These are phyloP conservation scores for Lizanozyma gosingica DNA, from an alignment of 1,139 yeast genomes.

Conservation along the genomic window DNA sequence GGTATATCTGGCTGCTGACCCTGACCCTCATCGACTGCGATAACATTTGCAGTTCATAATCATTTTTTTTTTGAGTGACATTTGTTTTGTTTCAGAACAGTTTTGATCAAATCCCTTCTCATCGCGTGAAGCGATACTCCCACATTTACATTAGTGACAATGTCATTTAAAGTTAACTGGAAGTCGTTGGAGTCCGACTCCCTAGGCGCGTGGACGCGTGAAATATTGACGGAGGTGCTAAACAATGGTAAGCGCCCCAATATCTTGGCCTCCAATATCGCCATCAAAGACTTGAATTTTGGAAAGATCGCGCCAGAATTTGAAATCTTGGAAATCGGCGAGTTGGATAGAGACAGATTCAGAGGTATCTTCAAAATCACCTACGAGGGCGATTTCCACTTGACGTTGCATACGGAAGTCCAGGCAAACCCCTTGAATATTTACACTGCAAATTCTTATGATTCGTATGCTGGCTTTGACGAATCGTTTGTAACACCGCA, in stretches of 20 bases:
- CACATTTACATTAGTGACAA: too few relatives aligned
- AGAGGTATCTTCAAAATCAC: constrained; percentile 79
- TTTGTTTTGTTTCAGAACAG: too few relatives aligned
- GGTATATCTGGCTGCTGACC: too few relatives aligned
- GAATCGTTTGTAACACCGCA: constrained; percentile 52
- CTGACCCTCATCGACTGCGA: too few relatives aligned
- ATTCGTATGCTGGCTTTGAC: constrained; percentile 16
- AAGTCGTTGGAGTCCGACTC: constrained; percentile 64
- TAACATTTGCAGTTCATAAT: too few relatives aligned
- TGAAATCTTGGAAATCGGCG: constrained; percentile 82
- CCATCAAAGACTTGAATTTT: constrained; percentile 65
- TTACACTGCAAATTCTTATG: constrained; percentile 43
- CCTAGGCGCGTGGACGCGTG: constrained; percentile 57
- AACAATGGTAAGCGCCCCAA: constrained; percentile 71
- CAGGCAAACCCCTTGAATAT: constrained; percentile 80
- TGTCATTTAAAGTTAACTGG: constrained; percentile 83
- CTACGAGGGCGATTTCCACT: constrained; percentile 72
- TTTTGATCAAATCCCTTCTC: too few relatives aligned
- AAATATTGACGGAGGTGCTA: constrained; percentile 65
- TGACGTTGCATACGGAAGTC: constrained; percentile 73
- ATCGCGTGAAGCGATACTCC: too few relatives aligned
- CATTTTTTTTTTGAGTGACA: too few relatives aligned
- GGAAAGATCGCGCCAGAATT: constrained; percentile 73
- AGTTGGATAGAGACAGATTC: constrained; percentile 68
- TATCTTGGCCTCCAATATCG: constrained; percentile 65